Evolutionary conservation across 2,329 filamentous ascomycete species (phyloP).

Genomic region (Huntiella moniliformis): DNA sequence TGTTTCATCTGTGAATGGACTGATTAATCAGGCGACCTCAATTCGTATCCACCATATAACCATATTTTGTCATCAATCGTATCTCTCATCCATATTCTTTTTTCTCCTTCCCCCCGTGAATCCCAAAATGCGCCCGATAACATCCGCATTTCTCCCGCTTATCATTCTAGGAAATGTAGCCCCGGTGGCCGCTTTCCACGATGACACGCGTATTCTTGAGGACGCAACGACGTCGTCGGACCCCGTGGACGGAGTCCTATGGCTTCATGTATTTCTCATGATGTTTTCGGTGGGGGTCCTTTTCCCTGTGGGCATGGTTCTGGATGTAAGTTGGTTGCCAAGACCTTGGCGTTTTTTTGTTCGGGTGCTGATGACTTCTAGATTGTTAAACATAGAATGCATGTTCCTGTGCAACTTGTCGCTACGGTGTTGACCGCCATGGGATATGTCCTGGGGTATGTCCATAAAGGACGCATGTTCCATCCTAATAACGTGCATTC

Average conservation of each 20-base stretch:
- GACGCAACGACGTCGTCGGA: conserved; percentile 10
- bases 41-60: too few relatives aligned
- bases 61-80: too few relatives aligned
- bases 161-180: too few relatives aligned
- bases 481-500: conserved; percentile 56
- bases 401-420: conserved; percentile 69
- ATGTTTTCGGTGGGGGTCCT: conserved; percentile 75
- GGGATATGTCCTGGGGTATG: conserved; percentile 81
- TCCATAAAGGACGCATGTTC: conserved; percentile 79
- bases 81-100: too few relatives aligned
- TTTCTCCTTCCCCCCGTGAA: too few relatives aligned
- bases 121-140: too few relatives aligned
- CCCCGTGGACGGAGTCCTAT: conserved; percentile 53
- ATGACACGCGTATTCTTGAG: conserved; percentile 8
- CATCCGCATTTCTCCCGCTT: too few relatives aligned
- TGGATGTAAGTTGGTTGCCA: conserved; percentile 45
- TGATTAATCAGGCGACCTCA: too few relatives aligned
- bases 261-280: conserved; percentile 85
- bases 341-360: not conserved
- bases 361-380: conserved; percentile 19
- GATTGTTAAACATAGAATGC: conserved; percentile 83
- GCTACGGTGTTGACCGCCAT: conserved; percentile 59
- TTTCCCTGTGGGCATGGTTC: conserved; percentile 87
- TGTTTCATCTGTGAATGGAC: too few relatives aligned
- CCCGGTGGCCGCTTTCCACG: conserved; percentile 7